Conservation (phyloP, 257 asterid genomes). For the Solanum microdontum region DNA sequence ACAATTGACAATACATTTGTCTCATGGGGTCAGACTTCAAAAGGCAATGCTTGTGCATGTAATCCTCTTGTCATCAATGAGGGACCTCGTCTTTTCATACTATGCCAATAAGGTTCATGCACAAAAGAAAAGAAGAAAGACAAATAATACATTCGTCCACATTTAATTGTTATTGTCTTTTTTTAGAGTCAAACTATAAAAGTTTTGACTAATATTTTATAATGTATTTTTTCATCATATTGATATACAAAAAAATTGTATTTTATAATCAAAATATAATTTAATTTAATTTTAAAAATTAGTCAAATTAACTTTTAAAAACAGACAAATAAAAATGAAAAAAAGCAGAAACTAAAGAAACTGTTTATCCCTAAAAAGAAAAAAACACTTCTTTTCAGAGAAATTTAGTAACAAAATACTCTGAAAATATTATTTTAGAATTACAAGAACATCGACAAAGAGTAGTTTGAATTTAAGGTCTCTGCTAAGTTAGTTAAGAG, state of each 20-base stretch:
- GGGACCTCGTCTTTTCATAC: background rate
- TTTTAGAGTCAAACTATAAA: too few species aligned
- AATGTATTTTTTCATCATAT: too few species aligned
- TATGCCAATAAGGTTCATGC: background rate
- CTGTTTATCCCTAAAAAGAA: background rate
- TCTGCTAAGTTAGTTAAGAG: background rate
- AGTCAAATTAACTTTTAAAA: too few species aligned
- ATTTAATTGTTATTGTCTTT: too few species aligned
- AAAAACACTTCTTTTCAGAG: background rate
- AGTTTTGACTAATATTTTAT: too few species aligned
- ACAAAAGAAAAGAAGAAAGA: background rate
- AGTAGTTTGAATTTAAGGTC: background rate
- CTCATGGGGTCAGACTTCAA: background rate
- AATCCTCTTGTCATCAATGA: background rate
- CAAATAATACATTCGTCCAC: too few species aligned
- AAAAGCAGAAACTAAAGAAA: background rate
- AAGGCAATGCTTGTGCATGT: background rate
- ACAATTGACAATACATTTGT: background rate
- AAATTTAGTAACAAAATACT: too few species aligned
- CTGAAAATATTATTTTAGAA: slow-evolving; percentile 2
- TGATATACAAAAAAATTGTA: too few species aligned
- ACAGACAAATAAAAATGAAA: background rate
- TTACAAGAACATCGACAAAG: slow-evolving; percentile 29
- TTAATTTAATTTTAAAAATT: too few species aligned
- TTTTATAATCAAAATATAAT: too few species aligned